Evolutionary conservation across 495 filamentous ascomycete species (phyloP).

Genomic region (Amniculicola lignicola): DNA sequence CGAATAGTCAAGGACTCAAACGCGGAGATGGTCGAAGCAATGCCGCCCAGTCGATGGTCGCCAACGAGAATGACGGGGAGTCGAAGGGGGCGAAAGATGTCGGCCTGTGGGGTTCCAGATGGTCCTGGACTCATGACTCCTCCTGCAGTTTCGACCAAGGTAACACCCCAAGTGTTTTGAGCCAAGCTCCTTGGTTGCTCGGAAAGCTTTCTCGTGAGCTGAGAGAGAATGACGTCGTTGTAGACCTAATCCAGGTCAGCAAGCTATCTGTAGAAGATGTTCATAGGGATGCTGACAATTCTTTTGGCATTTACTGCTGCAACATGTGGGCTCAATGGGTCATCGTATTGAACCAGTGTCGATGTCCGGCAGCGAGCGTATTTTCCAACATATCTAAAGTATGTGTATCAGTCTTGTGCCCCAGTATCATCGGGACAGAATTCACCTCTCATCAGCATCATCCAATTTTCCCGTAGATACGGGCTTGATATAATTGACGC

Average conservation of each 20-base stretch:
- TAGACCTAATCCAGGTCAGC: constrained; percentile 33
- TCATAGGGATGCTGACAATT: constrained; percentile 6
- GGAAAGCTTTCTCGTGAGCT: constrained; percentile 48
- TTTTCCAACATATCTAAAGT: constrained; percentile 11
- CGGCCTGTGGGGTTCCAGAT: constrained; percentile 69
- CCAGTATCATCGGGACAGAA: constrained; percentile 11
- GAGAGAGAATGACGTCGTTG: constrained; percentile 49
- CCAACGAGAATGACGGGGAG: constrained; percentile 70
- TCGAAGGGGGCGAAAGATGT: constrained; percentile 67
- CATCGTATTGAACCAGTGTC: constrained; percentile 65
- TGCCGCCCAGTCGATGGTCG: constrained; percentile 69
- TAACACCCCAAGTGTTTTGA: constrained; percentile 34
- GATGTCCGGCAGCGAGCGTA: constrained; percentile 56
- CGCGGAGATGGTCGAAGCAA: constrained; percentile 69
- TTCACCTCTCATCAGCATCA: constrained; percentile 66
- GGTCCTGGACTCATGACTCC: constrained; percentile 72
- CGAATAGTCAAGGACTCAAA: constrained; percentile 69
- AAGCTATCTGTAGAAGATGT: constrained; percentile 28
- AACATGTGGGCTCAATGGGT: constrained; percentile 71
- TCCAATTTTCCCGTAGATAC: constrained; percentile 66
- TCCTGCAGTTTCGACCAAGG: constrained; percentile 73
- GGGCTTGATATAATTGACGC: constrained; percentile 67
- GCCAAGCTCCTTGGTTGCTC: constrained; percentile 33
- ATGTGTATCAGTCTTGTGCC: neutral
- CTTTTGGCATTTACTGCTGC: constrained; percentile 47